phyloP scores from a whole-genome alignment of 2,329 filamentous ascomycete species.

The Hypoxylon sp. region DNA sequence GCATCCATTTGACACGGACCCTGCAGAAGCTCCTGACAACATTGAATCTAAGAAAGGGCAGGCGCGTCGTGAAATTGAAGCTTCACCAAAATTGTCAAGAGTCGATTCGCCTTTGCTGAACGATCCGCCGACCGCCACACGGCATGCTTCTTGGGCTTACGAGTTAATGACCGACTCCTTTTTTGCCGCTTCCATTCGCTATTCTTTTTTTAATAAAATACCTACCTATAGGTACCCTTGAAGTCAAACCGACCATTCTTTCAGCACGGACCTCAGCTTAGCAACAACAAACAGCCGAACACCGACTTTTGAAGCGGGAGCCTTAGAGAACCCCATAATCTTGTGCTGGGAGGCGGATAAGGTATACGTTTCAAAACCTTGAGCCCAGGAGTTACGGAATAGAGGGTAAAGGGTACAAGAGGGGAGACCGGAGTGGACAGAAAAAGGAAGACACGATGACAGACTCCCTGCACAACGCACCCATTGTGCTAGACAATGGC shows the following conservation, averaged over 20 bases:
- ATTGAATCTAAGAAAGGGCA: conserved; percentile 46
- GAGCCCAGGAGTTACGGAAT: conserved; percentile 19
- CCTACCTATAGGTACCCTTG: conserved; percentile 21
- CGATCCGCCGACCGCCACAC: conserved; percentile 3
- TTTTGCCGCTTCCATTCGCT: conserved; percentile 22
- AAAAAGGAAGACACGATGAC: conserved; percentile 61
- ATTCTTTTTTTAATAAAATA: conserved; percentile 26
- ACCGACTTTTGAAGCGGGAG: conserved; percentile 17
- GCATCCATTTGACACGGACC: conserved; percentile 32
- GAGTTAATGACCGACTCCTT: conserved; percentile 29
- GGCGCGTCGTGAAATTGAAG: conserved; percentile 49
- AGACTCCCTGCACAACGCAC: conserved; percentile 89
- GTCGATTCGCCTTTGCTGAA: conserved; percentile 16
- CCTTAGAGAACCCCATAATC: neutral
- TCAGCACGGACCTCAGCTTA: conserved; percentile 9
- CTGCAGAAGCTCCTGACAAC: conserved; percentile 47
- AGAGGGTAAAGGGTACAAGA: conserved; percentile 30
- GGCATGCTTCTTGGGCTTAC: conserved; percentile 37
- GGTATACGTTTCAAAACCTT: neutral
- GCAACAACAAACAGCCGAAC: conserved; percentile 25
- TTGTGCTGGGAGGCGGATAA: neutral
- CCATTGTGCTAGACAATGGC: conserved; percentile 98
- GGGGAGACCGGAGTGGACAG: conserved; percentile 39
- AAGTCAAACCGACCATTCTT: neutral
- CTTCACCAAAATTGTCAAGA: conserved; percentile 42